Percentiles rank a stretch among this genome's conserved stretches.
These are phyloP conservation scores for Pseudocercospora fuligena DNA, from an alignment of 2,329 filamentous ascomycete genomes.

Conservation along the genomic window DNA sequence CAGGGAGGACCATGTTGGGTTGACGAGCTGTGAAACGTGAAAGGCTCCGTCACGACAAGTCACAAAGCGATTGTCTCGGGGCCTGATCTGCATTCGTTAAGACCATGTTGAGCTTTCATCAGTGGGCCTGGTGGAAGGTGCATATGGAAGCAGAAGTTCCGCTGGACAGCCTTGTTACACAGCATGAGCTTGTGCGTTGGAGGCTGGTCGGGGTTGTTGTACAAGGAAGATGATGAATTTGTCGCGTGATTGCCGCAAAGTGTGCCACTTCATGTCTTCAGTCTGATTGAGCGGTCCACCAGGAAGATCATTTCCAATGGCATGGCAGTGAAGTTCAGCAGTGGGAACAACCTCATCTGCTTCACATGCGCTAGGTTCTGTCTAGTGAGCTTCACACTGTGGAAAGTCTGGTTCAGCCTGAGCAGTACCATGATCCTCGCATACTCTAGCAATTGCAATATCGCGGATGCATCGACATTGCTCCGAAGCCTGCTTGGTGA, in stretches of 20 bases:
- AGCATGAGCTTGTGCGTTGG: neutral
- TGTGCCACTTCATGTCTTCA: neutral
- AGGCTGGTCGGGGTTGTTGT: neutral
- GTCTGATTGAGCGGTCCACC: neutral
- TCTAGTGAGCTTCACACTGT: no score
- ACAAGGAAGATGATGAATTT: conserved; percentile 4
- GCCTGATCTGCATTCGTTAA: neutral
- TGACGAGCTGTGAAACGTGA: neutral
- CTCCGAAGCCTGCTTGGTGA: neutral
- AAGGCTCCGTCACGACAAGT: conserved; percentile 8
- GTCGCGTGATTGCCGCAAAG: neutral
- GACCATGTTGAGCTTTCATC: neutral
- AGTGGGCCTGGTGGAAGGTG: neutral
- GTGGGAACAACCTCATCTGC: no score
- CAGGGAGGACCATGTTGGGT: conserved; percentile 3
- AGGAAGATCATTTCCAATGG: no score
- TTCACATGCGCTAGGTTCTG: no score
- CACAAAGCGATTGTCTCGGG: conserved; percentile 13
- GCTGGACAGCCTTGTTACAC: neutral
- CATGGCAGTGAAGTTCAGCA: no score
- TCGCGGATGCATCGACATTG: neutral
- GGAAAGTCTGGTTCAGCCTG: neutral
- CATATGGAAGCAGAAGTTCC: neutral
- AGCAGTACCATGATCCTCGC: neutral
- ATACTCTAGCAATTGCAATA: neutral